Evolutionary conservation across 1,284 basidiomycete genomes (phyloP).

Genomic region (Wallemia mellicola): DNA sequence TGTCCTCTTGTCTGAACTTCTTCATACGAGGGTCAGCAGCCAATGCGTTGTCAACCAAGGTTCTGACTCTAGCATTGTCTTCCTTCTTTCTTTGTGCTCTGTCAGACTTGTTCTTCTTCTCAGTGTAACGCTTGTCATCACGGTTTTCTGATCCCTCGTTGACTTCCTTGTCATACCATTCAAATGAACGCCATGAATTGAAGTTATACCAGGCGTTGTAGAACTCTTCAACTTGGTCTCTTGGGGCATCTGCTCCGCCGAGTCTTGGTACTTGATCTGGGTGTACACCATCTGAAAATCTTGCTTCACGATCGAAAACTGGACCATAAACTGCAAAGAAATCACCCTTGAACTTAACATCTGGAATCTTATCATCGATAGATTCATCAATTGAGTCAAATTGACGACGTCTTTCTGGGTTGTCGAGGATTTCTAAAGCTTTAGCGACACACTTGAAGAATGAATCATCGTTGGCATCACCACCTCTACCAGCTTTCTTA

Average conservation of each 20-base stretch:
- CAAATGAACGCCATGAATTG: slow-evolving; percentile 92
- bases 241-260: slow-evolving; percentile 38
- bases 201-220: slow-evolving; percentile 99
- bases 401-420: slow-evolving; percentile 64
- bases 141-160: slow-evolving; percentile 94
- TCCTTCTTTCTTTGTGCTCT: slow-evolving; percentile 91
- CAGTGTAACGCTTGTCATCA: slow-evolving; percentile 93
- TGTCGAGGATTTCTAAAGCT: slow-evolving; percentile 46
- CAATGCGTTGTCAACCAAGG: slow-evolving; percentile 61
- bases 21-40: slow-evolving; percentile 82
- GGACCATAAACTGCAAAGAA: slow-evolving; percentile 38
- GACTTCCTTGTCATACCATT: slow-evolving; percentile 93
- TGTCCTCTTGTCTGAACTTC: slow-evolving; percentile 86
- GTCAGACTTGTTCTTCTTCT: slow-evolving; percentile 98
- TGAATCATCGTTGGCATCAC: slow-evolving; percentile 65
- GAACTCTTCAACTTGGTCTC: slow-evolving; percentile 65
- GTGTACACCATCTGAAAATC: slow-evolving; percentile 78
- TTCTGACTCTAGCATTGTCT: slow-evolving; percentile 67
- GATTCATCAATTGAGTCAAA: slow-evolving; percentile 89
- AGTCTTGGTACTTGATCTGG: slow-evolving; percentile 68
- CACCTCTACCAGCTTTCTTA: slow-evolving; percentile 59
- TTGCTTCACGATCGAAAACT: slow-evolving; percentile 64
- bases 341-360: slow-evolving; percentile 24
- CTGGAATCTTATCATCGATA: slow-evolving; percentile 47
- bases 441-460: slow-evolving; percentile 99